Evolutionary conservation across 2,329 filamentous ascomycete species (phyloP), one percentile per base, ranked within the genome.

Genomic region (Penicillium sp.): DNA sequence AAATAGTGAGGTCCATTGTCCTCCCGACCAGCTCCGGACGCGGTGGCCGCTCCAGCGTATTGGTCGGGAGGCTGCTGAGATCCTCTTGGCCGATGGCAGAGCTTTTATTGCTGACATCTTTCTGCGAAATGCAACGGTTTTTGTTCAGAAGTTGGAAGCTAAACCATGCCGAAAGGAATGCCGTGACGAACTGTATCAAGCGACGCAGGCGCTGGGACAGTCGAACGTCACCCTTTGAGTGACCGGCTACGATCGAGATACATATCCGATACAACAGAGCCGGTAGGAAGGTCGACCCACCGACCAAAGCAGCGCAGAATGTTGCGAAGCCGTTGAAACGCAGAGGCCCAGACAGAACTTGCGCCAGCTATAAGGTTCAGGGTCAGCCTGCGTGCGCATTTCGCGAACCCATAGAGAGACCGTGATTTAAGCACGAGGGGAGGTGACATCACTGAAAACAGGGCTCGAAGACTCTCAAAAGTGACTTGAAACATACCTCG

Each of bases 1-100:
- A 93, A n/a, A 95, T 76, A 0, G 90, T 93, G 26, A 95, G 78
- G 67, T 95, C 90, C 54, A 95, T 80, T 1, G 90, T 93, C 61
- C 86, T 84, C 37, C 90, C 90, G 9, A 86, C 88, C 54, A 80
- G 68, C 20, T 66, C 63, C 33, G 68, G 68, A n/a, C 55, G 62
- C 15, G 45, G 55, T 46, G 39, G 39, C 15, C 51, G 61, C 32
- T 54, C 52, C 12, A 51, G 48, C 12, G 51, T 17, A 21, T 49
- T 43, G 51, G 21, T 48, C 24, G 46, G 48, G 20, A 46, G 21
- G 24, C 40, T 44, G 33, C 7, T 41, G 37, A 29, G 44, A 26
- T 50, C 50, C 36, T 47, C 46, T 33, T 54, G 44, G 18, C 27
- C 29, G 32, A 43, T 43, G 12, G 41, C 49, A 43, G 51, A 34